Evolutionary conservation across 805 yeast species (phyloP).

Genomic region (Pichia eremophila): DNA sequence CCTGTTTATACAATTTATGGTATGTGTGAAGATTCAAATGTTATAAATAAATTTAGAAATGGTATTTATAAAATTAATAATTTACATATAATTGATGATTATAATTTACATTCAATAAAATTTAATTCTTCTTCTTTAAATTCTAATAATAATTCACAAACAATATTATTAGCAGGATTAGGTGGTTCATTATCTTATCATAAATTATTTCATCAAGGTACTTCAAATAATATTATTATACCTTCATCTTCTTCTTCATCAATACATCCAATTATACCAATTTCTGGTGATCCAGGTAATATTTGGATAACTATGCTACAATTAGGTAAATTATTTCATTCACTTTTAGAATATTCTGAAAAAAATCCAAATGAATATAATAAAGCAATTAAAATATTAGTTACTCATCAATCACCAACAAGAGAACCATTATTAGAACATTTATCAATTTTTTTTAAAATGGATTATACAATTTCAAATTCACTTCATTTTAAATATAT

Average conservation of each 20-base stretch:
- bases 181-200: slow-evolving; percentile 67
- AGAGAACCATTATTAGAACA: slow-evolving; percentile 63
- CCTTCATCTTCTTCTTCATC: no score
- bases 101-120: slow-evolving; percentile 33
- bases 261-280: slow-evolving; percentile 31
- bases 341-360: slow-evolving; percentile 31
- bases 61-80: slow-evolving; percentile 49
- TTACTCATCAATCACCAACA: slow-evolving; percentile 63
- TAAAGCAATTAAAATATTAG: slow-evolving; percentile 46
- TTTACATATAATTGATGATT: slow-evolving; percentile 54
- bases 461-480: slow-evolving; percentile 66
- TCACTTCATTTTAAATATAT: slow-evolving; percentile 65
- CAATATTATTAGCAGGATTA: slow-evolving; percentile 52
- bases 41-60: slow-evolving; percentile 50
- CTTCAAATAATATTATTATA: slow-evolving; percentile 27
- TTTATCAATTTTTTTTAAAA: slow-evolving; percentile 53
- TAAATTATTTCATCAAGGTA: slow-evolving; percentile 59
- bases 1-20: slow-evolving; percentile 79
- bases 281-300: slow-evolving; percentile 55
- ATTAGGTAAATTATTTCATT: slow-evolving; percentile 53
- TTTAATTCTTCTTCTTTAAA: no score
- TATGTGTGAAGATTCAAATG: slow-evolving; percentile 63
- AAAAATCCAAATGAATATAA: slow-evolving; percentile 21
- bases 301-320: slow-evolving; percentile 69
- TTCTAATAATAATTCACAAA: slow-evolving; percentile 30